Base-by-base conservation (phyloP, 1,284 basidiomycete genomes). In the Trametes polyzona region DNA sequence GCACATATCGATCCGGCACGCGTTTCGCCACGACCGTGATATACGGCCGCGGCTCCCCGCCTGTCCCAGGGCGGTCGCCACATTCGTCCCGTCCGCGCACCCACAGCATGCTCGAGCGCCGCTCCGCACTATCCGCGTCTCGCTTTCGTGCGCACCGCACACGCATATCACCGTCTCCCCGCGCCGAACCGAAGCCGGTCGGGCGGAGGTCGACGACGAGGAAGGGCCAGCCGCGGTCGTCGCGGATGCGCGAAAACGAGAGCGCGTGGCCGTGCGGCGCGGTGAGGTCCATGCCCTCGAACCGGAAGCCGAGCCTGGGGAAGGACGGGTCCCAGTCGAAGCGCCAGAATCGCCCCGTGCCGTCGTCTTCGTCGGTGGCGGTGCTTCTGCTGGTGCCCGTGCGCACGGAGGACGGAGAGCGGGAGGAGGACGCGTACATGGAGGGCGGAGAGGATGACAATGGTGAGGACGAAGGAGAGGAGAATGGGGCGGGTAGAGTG, bases 201-300 rank as follows among this genome's bases (percentile, higher is more conserved):
- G 52, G 47, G 23, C 61, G 58, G 21, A 63, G 55, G 44, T 63
- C 57, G 40, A 63, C 36, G 17, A 63, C 41, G 39, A 50, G 52
- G 46, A 63, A 63, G 12, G 61, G 61, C 32, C 9, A 26, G 11
- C 61, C 61, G 44, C 35, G 29, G 52, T 63, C 61, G 52, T 63
- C 61, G 32, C 46, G 46, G 40, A 52, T 30, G 26, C 55, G 44
- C 7, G 61, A 43, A 49, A 63, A 59, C 17, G 61, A 55, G 36
- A 63, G 58, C 36, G 50, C 37, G 52, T 63, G 61, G 21, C 58
- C 61, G 46, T 40, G 47, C 27, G 32, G n/a, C 24, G 50, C 51
- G 23, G 57, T 57, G 41, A 57, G 36, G 55, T 63, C 61, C 55
- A 52, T 57, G 55, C 61, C 61, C 43, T 63, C 61, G 52, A 46